phyloP scores from a whole-genome alignment of 2,329 filamentous ascomycete species.

The Fusarium robinianum region DNA sequence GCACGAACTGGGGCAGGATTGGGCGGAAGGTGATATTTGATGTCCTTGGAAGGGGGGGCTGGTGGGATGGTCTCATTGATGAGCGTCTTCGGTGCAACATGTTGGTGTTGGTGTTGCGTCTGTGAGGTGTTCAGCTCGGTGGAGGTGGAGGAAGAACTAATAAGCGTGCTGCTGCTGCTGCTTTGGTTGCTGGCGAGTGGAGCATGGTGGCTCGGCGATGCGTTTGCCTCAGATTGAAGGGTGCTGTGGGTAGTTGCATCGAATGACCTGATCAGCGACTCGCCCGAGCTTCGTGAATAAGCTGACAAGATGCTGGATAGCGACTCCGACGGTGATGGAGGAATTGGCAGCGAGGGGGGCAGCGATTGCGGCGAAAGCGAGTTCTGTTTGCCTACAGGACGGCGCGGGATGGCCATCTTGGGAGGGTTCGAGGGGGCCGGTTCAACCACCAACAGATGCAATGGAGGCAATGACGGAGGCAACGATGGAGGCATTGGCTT shows the following conservation, averaged over 20 bases:
- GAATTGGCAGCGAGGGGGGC: constrained; percentile 26
- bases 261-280: constrained; percentile 49
- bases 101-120: constrained; percentile 24
- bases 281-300: constrained; percentile 55
- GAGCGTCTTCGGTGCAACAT: constrained; percentile 27
- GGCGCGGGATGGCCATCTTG: constrained; percentile 35
- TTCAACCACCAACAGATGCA: constrained; percentile 31
- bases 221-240: constrained; percentile 30
- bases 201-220: constrained; percentile 32
- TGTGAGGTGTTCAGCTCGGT: constrained; percentile 12
- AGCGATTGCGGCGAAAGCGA: constrained; percentile 20
- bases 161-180: constrained; percentile 21
- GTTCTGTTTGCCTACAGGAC: constrained; percentile 30
- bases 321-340: constrained; percentile 51
- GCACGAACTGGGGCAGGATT: constrained; percentile 25
- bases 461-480: constrained; percentile 31
- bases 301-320: constrained; percentile 60
- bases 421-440: constrained; percentile 26
- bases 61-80: constrained; percentile 21
- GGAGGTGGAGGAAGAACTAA: constrained; percentile 21
- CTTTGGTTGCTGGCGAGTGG: constrained; percentile 31
- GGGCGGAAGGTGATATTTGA: constrained; percentile 28
- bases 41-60: constrained; percentile 37
- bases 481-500: constrained; percentile 23
- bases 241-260: constrained; percentile 40